A percentile compares a stretch with the other conserved stretches of the same genome.
Evolutionary conservation across 2,329 filamentous ascomycete genomes (phyloP).

Genomic region (Pseudopithomyces chartarum): DNA sequence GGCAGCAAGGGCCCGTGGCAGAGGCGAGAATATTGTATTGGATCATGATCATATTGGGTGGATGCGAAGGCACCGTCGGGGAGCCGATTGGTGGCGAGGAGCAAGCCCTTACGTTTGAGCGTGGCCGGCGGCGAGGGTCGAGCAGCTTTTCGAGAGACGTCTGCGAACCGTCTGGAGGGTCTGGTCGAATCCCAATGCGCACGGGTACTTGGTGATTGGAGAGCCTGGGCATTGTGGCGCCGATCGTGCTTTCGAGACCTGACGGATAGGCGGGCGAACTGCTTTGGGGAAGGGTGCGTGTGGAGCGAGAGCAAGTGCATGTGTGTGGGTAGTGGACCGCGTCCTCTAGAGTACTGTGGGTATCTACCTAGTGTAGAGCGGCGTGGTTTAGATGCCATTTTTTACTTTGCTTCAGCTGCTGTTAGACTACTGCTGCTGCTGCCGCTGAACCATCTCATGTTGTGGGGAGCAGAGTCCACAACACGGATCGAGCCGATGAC

Average conservation of each 20-base stretch:
- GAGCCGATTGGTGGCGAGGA: slow-evolving; percentile 22
- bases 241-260: slow-evolving; percentile 17
- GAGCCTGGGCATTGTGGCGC: slow-evolving; percentile 17
- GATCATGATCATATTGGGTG: slow-evolving; percentile 29
- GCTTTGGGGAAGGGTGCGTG: slow-evolving; percentile 18
- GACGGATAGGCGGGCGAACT: slow-evolving; percentile 27
- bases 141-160: slow-evolving; percentile 13
- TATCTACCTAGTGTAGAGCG: slow-evolving; percentile 6
- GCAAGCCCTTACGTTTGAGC: slow-evolving; percentile 22
- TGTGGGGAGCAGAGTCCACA: background rate
- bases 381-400: too few species aligned
- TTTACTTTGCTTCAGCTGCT: background rate
- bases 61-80: slow-evolving; percentile 10
- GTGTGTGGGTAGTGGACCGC: too few species aligned
- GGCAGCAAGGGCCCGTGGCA: slow-evolving; percentile 18
- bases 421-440: too few species aligned
- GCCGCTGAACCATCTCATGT: background rate
- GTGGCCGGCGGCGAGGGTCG: slow-evolving; percentile 14
- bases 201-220: slow-evolving; percentile 22
- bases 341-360: slow-evolving; percentile 7
- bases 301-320: too few species aligned
- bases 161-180: slow-evolving; percentile 24
- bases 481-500: background rate
- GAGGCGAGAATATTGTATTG: slow-evolving; percentile 24
- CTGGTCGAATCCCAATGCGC: slow-evolving; percentile 25